Conservation (phyloP, 805 yeast species). For the Gaillardinia entomophila region DNA sequence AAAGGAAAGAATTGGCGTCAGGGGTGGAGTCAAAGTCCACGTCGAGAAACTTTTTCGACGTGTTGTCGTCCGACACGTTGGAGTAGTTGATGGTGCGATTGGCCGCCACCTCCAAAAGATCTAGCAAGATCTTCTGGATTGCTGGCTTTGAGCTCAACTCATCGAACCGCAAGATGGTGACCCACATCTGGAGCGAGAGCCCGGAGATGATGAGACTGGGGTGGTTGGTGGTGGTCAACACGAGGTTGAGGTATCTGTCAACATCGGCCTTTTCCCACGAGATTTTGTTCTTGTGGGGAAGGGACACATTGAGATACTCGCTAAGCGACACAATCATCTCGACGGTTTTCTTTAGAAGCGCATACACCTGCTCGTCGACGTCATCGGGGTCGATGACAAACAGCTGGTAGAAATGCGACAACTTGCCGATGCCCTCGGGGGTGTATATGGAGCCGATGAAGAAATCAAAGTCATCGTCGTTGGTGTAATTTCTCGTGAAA, state of each 20-base stretch:
- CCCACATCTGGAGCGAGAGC: constrained; percentile 90
- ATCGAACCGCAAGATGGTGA: constrained; percentile 78
- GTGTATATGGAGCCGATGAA: constrained; percentile 76
- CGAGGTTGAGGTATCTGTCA: constrained; percentile 62
- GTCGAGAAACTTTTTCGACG: constrained; percentile 63
- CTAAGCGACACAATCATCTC: constrained; percentile 89
- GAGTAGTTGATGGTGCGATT: constrained; percentile 71
- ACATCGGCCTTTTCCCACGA: constrained; percentile 57
- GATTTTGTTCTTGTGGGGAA: constrained; percentile 30
- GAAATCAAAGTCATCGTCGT: constrained; percentile 63
- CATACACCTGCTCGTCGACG: constrained; percentile 73
- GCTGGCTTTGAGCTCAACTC: constrained; percentile 56
- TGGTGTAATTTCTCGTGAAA: constrained; percentile 70
- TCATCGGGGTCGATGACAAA: constrained; percentile 62
- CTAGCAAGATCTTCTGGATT: constrained; percentile 54
- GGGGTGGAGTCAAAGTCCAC: constrained; percentile 84
- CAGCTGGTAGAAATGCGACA: constrained; percentile 57
- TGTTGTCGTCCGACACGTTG: constrained; percentile 58
- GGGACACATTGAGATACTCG: constrained; percentile 59
- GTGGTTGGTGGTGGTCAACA: constrained; percentile 75
- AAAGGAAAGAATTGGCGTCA: constrained; percentile 70
- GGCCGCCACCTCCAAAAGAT: constrained; percentile 69
- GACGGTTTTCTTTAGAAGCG: constrained; percentile 80
- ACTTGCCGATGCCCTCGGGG: constrained; percentile 64
- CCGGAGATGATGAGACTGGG: constrained; percentile 89